Base-by-base conservation (phyloP, 108 stramenopile genomes). In the Nitzschia sp. region DNA sequence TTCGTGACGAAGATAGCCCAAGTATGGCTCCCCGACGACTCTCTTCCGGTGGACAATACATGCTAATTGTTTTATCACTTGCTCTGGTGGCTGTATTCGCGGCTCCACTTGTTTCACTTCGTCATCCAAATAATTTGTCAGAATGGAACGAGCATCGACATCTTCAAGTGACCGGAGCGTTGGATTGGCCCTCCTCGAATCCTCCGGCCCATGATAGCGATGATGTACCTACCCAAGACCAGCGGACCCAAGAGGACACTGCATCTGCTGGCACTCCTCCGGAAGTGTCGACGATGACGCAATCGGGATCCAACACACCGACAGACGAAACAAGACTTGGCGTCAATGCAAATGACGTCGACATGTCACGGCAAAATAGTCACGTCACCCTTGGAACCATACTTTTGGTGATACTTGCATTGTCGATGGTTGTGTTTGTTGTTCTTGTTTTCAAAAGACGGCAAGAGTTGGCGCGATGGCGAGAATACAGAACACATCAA, bases 401-500 rank as follows among this genome's bases (percentile, higher is more conserved):
- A n/a, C 9, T 50, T 5, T 50, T 50, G 48, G 2, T 8, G 4
- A 23, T 62, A 23, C 17, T 29, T 6, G 1, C 22, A 0, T 16
- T 62, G 19, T 34, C 5, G 25, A 34, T 41, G 21, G 17, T 55
- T 2, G 34, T 25, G 5, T 22, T 57, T n/a, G 44, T 45, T 2
- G 56, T 25, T 17, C 30, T 58, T 15, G 16, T 68, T 15, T 2
- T 58, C 1, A 26, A 58, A 17, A 54, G 67, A 13, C 0, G 30
- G 25, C 67, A 22, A 11, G 55, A 68, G 29, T 16, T 34, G n/a
- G 0, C 15, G n/a, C 55, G 56, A 30, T 58, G 67, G 67, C 50
- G 5, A 5, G 41, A 41, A 54, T 46, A 58, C 21, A 36, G 56
- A 46, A 68, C 67, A 31, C 67, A 68, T 46, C 56, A 45, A 28